Evolutionary conservation across 1,284 basidiomycete species (phyloP).

Genomic region (Mrakiaceae sp.): DNA sequence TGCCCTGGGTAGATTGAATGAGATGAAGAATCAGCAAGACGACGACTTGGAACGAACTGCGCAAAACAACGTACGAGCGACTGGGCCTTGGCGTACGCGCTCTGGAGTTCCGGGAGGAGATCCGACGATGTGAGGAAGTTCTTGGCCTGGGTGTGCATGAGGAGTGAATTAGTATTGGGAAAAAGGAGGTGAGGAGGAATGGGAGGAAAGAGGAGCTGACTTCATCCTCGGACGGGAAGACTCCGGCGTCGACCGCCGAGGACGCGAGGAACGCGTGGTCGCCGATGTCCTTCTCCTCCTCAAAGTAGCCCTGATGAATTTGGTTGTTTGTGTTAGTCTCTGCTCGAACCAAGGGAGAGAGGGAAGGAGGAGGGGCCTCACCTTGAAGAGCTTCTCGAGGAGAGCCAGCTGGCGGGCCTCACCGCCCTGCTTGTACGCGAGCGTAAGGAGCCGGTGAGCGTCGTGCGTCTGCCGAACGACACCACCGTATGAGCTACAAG

Average conservation of each 20-base stretch:
- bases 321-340: too few species aligned
- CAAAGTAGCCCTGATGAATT: constrained; percentile 29
- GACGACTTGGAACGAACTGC: too few species aligned
- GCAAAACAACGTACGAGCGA: constrained; percentile 1
- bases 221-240: constrained; percentile 28
- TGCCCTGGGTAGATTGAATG: constrained; percentile 21
- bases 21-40: too few species aligned
- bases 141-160: neutral
- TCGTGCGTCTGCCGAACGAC: constrained; percentile 30
- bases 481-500: constrained; percentile 27
- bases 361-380: neutral
- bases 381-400: constrained; percentile 19
- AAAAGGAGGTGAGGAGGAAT: neutral
- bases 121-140: neutral
- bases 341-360: neutral
- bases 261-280: constrained; percentile 28
- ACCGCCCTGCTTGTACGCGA: constrained; percentile 27
- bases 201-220: neutral
- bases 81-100: neutral
- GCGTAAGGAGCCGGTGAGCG: constrained; percentile 33
- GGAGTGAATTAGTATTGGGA: neutral
- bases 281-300: constrained; percentile 30
- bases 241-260: constrained; percentile 29
- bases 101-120: neutral
- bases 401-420: constrained; percentile 27